Evolutionary conservation across 1,284 basidiomycete species (phyloP), one percentile per base, ranked within the genome.

Genomic region (Flammula alnicola): DNA sequence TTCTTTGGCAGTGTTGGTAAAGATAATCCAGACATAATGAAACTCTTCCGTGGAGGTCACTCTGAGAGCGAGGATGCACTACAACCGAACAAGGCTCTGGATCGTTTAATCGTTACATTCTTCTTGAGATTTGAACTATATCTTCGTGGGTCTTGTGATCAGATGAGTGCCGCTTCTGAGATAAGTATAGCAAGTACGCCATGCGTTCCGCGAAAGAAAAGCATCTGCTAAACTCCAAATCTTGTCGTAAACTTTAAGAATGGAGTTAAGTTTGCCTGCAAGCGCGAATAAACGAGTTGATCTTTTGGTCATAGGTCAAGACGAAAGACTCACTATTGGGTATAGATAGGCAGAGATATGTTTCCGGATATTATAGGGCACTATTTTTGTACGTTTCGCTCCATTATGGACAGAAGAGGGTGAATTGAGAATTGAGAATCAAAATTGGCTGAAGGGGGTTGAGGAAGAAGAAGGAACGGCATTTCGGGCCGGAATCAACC

Each of bases 121-220:
- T 47, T 38, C 44, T 26, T 45, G 38, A 35, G 31, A 47, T 39
- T 39, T 35, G 9, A 26, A 11, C 8, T 17, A 27, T 16, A 25
- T 44, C 42, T 26, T 27, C 10, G 33, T n/a, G 27, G 29, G 37
- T 47, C 44, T 29, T 48, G 47, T 48, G 47, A 47, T 37, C 11
- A 39, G 38, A 32, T 39, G 37, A 14, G 29, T 33, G 29, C 30
- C 25, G 47, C 39, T 48, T 41, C 47, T 42, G 41, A n/a, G 27
- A 35, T 47, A 47, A 47, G 36, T 39, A 39, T 47, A 47, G 35
- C 35, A 10, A n/a, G 17, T 14, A 14, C 23, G n/a, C 44, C 44
- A 47, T 47, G 44, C 35, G 44, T 16, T 37, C 16, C 25, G 37
- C 25, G n/a, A 16, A n/a, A 33, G 25, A 9, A 14, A 2, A 20